phyloP scores from a whole-genome alignment of 768 basidiomycete species.

The Boletus vinaceobasis region DNA sequence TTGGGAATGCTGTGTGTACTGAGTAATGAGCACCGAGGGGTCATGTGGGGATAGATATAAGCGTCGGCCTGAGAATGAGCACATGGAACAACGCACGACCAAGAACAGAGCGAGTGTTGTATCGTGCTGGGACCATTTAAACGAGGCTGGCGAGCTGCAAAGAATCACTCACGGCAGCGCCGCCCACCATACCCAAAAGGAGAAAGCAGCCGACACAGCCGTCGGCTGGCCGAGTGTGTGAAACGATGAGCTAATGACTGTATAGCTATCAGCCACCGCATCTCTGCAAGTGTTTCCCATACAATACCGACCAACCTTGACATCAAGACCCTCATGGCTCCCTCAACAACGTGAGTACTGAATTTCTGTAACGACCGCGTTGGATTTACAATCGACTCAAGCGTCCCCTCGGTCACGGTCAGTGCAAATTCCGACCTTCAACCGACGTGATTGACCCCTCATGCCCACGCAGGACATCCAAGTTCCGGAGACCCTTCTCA shows the following conservation, averaged over 20 bases:
- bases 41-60: neutral
- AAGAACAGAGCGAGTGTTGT: neutral
- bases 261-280: constrained; percentile 41
- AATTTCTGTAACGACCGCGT: neutral
- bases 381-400: constrained; percentile 11
- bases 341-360: constrained; percentile 51
- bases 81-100: neutral
- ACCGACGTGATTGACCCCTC: constrained; percentile 12
- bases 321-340: constrained; percentile 46
- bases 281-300: constrained; percentile 5
- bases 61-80: neutral
- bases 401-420: constrained; percentile 49
- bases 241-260: constrained; percentile 30
- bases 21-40: neutral
- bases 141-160: neutral
- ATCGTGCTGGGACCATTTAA: neutral
- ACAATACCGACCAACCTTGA: constrained; percentile 32
- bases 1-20: neutral
- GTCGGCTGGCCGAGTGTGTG: constrained; percentile 14
- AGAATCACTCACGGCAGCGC: neutral
- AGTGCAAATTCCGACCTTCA: constrained; percentile 17
- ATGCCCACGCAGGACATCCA: constrained; percentile 64
- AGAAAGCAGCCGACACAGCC: neutral
- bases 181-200: neutral
- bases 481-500: constrained; percentile 99